Evolutionary conservation across 805 yeast genomes (phyloP).

Genomic region (Candida parachauliodes): DNA sequence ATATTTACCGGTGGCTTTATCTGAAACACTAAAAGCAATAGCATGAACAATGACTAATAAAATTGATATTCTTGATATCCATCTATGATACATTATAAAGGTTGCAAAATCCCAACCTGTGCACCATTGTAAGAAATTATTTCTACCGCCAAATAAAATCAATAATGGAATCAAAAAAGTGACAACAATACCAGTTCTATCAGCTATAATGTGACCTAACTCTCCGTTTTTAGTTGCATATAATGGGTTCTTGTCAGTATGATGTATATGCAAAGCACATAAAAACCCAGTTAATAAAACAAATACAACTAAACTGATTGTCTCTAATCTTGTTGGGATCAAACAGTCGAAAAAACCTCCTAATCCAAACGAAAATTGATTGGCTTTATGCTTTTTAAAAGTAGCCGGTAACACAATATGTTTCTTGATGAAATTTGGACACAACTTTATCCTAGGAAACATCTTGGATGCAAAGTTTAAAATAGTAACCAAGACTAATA

Average conservation of each 20-base stretch:
- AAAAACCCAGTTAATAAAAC: slow-evolving; percentile 29
- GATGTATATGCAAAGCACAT: slow-evolving; percentile 22
- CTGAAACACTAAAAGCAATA: slow-evolving; percentile 11
- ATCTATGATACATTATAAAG: slow-evolving; percentile 58
- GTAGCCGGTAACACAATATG: slow-evolving; percentile 27
- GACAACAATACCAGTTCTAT: slow-evolving; percentile 52
- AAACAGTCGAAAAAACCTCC: slow-evolving; percentile 19
- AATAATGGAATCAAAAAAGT: slow-evolving; percentile 55
- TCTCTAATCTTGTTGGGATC: slow-evolving; percentile 54
- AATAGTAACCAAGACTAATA: slow-evolving; percentile 40
- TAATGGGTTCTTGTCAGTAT: slow-evolving; percentile 19
- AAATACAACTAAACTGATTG: slow-evolving; percentile 40
- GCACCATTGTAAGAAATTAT: slow-evolving; percentile 57
- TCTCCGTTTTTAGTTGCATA: slow-evolving; percentile 17
- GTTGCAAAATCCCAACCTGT: slow-evolving; percentile 55
- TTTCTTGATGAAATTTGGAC: slow-evolving; percentile 21
- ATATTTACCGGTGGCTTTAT: slow-evolving; percentile 12
- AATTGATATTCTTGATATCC: slow-evolving; percentile 47
- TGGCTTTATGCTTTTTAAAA: slow-evolving; percentile 15
- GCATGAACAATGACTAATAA: slow-evolving; percentile 46
- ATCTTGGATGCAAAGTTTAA: slow-evolving; percentile 38
- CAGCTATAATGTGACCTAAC: slow-evolving; percentile 45
- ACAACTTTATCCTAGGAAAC: slow-evolving; percentile 33
- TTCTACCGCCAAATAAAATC: slow-evolving; percentile 67
- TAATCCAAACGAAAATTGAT: slow-evolving; percentile 10